Percentiles rank a stretch among this genome's conserved stretches.
Evolutionary conservation across 2,329 filamentous ascomycete species (phyloP).

Genomic region (Davidsoniella australis): DNA sequence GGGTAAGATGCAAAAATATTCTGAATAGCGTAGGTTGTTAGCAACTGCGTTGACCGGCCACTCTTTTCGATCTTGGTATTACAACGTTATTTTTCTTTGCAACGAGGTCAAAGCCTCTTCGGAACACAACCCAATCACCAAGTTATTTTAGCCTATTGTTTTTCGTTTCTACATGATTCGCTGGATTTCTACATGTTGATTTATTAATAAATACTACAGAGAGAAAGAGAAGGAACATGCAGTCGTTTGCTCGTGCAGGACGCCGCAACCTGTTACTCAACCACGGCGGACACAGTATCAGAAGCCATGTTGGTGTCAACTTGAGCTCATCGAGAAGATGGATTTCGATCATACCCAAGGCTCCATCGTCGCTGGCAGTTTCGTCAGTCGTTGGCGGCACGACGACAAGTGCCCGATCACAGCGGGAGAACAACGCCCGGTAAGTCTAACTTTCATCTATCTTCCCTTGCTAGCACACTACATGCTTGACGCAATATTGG

Average conservation of each 20-base stretch:
- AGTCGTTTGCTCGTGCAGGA: slow-evolving; percentile 8
- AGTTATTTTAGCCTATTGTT: background rate
- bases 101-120: background rate
- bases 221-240: slow-evolving; percentile 1
- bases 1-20: too few relatives aligned
- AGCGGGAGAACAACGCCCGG: slow-evolving; percentile 1
- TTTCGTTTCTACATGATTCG: too few relatives aligned
- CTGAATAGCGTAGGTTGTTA: too few relatives aligned
- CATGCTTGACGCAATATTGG: too few relatives aligned
- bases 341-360: background rate
- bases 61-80: background rate
- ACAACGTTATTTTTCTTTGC: background rate
- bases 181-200: background rate
- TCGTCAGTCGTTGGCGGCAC: background rate
- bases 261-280: background rate
- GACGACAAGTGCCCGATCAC: background rate
- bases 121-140: background rate
- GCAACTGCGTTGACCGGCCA: background rate
- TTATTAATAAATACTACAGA: background rate
- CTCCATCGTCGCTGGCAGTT: background rate
- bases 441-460: background rate
- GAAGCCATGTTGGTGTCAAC: background rate
- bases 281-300: background rate
- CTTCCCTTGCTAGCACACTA: background rate
- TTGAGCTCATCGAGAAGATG: background rate